Percentiles rank a stretch among this genome's conserved stretches.
Conservation (phyloP, 768 basidiomycete genomes). For the Clavaria fumosa region DNA sequence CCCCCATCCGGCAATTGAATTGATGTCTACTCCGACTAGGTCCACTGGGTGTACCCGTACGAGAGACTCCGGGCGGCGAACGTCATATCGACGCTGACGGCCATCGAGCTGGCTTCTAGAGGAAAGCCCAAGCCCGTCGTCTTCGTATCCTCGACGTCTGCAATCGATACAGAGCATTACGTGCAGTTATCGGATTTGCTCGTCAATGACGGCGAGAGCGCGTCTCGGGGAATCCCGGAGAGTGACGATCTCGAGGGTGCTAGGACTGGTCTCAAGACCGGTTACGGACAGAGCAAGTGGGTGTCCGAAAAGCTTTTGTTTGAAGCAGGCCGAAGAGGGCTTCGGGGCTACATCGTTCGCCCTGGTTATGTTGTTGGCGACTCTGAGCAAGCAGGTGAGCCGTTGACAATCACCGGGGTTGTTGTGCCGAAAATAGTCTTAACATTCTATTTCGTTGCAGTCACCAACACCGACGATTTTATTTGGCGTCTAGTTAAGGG, state of each 20-base stretch:
- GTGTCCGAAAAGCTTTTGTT: slow-evolving; percentile 90
- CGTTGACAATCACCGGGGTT: no score
- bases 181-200: slow-evolving; percentile 71
- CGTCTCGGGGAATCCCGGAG: slow-evolving; percentile 65
- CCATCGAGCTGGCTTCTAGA: slow-evolving; percentile 61
- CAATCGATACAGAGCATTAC: slow-evolving; percentile 83
- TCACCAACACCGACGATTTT: slow-evolving; percentile 98
- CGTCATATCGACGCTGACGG: slow-evolving; percentile 81
- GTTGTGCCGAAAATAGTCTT: not conserved
- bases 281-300: slow-evolving; percentile 98
- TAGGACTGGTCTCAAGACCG: slow-evolving; percentile 56
- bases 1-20: not conserved
- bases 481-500: slow-evolving; percentile 97
- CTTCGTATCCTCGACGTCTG: slow-evolving; percentile 94
- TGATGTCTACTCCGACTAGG: slow-evolving; percentile 28
- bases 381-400: slow-evolving; percentile 67
- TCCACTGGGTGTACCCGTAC: slow-evolving; percentile 99
- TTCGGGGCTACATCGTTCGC: slow-evolving; percentile 75
- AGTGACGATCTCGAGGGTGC: slow-evolving; percentile 82
- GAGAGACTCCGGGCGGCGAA: slow-evolving; percentile 84
- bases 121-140: slow-evolving; percentile 65
- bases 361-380: slow-evolving; percentile 97
- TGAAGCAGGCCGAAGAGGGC: slow-evolving; percentile 77
- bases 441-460: slow-evolving; percentile 23
- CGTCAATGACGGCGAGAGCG: slow-evolving; percentile 21